Evolutionary conservation across 495 filamentous ascomycete genomes (phyloP).

Genomic region (Xylaria cubensis): DNA sequence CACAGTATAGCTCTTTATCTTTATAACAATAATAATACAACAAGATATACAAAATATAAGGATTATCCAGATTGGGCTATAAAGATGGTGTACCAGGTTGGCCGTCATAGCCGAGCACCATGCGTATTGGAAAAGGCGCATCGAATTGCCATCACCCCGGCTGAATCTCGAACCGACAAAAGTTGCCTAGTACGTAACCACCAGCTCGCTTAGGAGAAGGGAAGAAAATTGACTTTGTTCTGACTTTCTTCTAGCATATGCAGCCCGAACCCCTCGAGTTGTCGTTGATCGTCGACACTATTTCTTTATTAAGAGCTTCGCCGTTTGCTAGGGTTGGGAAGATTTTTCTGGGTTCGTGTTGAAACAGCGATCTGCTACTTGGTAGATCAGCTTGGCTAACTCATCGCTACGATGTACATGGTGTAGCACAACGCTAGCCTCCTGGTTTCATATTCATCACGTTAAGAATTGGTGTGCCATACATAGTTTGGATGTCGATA

Average conservation of each 20-base stretch:
- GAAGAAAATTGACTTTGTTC: neutral
- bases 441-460: neutral
- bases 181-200: neutral
- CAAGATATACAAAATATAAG: too few relatives aligned
- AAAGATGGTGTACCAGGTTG: neutral
- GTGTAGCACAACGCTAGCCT: neutral
- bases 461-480: neutral
- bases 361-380: slow-evolving; percentile 8
- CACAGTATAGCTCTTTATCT: too few relatives aligned
- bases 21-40: too few relatives aligned
- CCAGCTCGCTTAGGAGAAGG: neutral
- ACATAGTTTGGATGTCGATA: neutral
- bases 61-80: too few relatives aligned
- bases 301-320: neutral
- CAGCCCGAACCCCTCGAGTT: neutral
- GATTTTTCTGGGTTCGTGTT: slow-evolving; percentile 5
- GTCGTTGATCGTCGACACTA: neutral
- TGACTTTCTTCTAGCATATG: slow-evolving; percentile 1
- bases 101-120: slow-evolving; percentile 11
- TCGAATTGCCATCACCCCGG: neutral
- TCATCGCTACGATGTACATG: neutral
- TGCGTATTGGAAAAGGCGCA: neutral
- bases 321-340: neutral
- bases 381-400: slow-evolving; percentile 4
- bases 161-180: neutral